These are phyloP conservation scores for Claviceps maximensis DNA, from an alignment of 2,329 filamentous ascomycete species.

Conservation along the genomic window DNA sequence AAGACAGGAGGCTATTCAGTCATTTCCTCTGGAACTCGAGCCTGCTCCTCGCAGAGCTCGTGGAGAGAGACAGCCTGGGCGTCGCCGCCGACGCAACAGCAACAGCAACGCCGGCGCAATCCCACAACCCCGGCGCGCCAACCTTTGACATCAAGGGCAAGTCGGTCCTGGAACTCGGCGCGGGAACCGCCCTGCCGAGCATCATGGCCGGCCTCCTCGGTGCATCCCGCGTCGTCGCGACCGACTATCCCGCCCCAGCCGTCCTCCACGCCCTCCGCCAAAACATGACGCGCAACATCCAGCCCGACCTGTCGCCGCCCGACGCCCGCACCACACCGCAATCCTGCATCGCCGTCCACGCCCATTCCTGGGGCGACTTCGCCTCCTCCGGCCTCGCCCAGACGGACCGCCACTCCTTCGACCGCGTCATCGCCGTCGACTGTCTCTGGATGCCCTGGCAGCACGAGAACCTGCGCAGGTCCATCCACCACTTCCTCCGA, in stretches of 20 bases:
- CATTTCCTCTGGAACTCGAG: conserved; percentile 88
- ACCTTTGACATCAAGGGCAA: conserved; percentile 45
- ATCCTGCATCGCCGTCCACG: conserved; percentile 31
- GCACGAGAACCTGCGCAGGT: conserved; percentile 51
- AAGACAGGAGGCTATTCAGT: conserved; percentile 48
- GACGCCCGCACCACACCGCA: conserved; percentile 6
- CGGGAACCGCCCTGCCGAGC: conserved; percentile 73
- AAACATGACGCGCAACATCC: conserved; percentile 34
- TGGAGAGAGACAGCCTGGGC: conserved; percentile 41
- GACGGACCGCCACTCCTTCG: conserved; percentile 29
- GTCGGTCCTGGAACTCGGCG: conserved; percentile 78
- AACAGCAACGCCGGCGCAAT: neutral
- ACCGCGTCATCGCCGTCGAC: conserved; percentile 55
- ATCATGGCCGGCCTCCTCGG: conserved; percentile 64
- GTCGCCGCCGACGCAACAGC: neutral
- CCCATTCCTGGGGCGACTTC: conserved; percentile 53
- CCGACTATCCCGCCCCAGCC: conserved; percentile 72
- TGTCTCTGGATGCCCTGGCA: conserved; percentile 66
- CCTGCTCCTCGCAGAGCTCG: conserved; percentile 61
- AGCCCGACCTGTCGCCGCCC: conserved; percentile 19
- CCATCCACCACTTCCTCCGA: conserved; percentile 48
- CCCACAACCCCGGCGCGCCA: conserved; percentile 16
- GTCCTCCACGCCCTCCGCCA: neutral
- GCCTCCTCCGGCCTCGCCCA: neutral
- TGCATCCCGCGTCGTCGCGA: conserved; percentile 61